Evolutionary conservation across 2,329 filamentous ascomycete species (phyloP).

Genomic region (Sarocladiaceae sp.): DNA sequence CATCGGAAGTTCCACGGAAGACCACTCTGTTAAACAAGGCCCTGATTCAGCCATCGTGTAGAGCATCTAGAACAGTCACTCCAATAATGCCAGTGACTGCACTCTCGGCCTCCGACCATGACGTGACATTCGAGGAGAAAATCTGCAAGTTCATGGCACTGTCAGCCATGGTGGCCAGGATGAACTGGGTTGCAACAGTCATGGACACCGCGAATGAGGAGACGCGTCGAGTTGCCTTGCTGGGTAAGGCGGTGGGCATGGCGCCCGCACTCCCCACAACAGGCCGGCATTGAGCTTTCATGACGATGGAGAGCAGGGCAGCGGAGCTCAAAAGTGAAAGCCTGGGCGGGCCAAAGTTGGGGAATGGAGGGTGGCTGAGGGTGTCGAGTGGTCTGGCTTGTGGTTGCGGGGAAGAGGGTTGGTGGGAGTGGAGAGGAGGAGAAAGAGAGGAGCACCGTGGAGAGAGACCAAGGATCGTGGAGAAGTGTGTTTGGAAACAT

Average conservation of each 20-base stretch:
- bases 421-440: no score
- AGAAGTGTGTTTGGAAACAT: conserved; percentile 4
- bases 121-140: no score
- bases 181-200: not conserved
- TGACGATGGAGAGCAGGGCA: conserved; percentile 2
- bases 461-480: conserved; percentile 6
- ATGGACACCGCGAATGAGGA: not conserved
- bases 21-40: no score
- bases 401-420: conserved; percentile 6
- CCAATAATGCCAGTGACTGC: no score
- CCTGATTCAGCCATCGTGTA: no score
- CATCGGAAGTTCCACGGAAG: no score
- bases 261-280: conserved; percentile 3
- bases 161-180: no score
- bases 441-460: not conserved
- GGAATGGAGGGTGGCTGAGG: not conserved
- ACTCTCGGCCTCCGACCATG: no score
- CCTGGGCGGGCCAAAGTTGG: conserved; percentile 1
- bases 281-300: conserved; percentile 5
- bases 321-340: not conserved
- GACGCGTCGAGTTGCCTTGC: not conserved
- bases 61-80: no score
- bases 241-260: conserved; percentile 6
- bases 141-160: no score
- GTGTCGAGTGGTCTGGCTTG: not conserved